phyloP scores from a whole-genome alignment of 108 stramenopile species.

The Nitzschia sp. region DNA sequence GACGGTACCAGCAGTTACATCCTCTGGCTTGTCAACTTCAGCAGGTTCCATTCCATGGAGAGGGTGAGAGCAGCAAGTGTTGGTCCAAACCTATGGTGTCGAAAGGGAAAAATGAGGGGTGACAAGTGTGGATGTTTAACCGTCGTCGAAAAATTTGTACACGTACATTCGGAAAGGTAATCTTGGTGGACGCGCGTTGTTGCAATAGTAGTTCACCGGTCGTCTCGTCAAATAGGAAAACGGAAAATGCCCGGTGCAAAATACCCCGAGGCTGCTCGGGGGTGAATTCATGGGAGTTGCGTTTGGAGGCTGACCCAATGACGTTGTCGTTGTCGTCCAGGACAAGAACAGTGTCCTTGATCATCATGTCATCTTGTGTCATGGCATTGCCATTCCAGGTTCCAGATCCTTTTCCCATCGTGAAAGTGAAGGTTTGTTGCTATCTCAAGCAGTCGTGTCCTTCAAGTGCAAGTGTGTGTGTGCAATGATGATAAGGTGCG shows the following conservation, averaged over 20 bases:
- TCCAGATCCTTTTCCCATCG: conserved; percentile 17
- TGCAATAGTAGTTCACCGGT: conserved; percentile 89
- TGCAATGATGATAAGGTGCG: too few species aligned
- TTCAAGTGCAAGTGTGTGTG: too few species aligned
- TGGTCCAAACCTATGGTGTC: conserved; percentile 89
- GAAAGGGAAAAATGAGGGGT: conserved; percentile 8
- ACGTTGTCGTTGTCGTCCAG: conserved; percentile 73
- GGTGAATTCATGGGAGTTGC: conserved; percentile 66
- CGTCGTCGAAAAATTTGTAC: background rate
- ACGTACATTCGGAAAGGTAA: conserved; percentile 95
- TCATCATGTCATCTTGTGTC: conserved; percentile 81
- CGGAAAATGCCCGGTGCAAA: conserved; percentile 98
- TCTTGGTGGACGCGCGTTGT: conserved; percentile 91
- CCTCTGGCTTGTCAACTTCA: conserved; percentile 75
- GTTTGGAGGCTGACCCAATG: conserved; percentile 76
- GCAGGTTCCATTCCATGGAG: conserved; percentile 83
- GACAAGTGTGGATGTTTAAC: background rate
- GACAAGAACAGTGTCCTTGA: conserved; percentile 83
- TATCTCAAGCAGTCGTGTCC: background rate
- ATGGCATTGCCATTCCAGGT: conserved; percentile 70
- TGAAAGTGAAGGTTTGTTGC: background rate
- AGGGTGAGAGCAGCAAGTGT: conserved; percentile 98
- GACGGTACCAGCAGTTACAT: conserved; percentile 63
- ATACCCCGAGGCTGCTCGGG: conserved; percentile 66
- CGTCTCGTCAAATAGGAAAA: conserved; percentile 93